phyloP scores from a whole-genome alignment of 371 early-diverging fungal genomes.

The Mortierella sp. region DNA sequence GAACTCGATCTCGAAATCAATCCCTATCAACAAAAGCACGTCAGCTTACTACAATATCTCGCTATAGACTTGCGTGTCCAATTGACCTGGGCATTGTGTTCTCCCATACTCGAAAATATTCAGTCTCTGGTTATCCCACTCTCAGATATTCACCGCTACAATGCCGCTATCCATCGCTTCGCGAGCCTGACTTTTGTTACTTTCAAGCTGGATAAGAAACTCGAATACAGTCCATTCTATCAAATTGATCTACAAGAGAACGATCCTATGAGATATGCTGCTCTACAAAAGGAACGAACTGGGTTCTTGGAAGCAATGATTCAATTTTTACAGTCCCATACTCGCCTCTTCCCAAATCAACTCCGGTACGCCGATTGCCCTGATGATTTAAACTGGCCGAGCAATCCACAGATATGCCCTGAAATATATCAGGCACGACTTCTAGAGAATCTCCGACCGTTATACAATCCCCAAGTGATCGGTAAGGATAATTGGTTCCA shows the following conservation, averaged over 20 bases:
- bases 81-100: slow-evolving; percentile 29
- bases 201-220: slow-evolving; percentile 25
- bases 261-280: background rate
- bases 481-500: slow-evolving; percentile 19
- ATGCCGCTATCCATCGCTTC: slow-evolving; percentile 10
- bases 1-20: slow-evolving; percentile 20
- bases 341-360: background rate
- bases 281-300: background rate
- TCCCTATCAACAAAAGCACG: background rate
- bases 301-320: slow-evolving; percentile 17
- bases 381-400: slow-evolving; percentile 5
- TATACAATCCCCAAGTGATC: background rate
- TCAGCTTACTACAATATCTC: slow-evolving; percentile 2
- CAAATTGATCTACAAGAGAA: background rate
- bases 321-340: slow-evolving; percentile 24
- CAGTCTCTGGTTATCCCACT: slow-evolving; percentile 24
- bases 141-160: slow-evolving; percentile 22
- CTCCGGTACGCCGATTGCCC: slow-evolving; percentile 18
- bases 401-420: slow-evolving; percentile 11
- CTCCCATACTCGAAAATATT: slow-evolving; percentile 19
- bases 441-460: background rate
- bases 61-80: slow-evolving; percentile 7
- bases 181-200: slow-evolving; percentile 10
- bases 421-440: background rate
- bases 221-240: background rate